These are phyloP conservation scores for Euphorbia lathyris DNA, from an alignment of 345 rosid species.

Conservation along the genomic window DNA sequence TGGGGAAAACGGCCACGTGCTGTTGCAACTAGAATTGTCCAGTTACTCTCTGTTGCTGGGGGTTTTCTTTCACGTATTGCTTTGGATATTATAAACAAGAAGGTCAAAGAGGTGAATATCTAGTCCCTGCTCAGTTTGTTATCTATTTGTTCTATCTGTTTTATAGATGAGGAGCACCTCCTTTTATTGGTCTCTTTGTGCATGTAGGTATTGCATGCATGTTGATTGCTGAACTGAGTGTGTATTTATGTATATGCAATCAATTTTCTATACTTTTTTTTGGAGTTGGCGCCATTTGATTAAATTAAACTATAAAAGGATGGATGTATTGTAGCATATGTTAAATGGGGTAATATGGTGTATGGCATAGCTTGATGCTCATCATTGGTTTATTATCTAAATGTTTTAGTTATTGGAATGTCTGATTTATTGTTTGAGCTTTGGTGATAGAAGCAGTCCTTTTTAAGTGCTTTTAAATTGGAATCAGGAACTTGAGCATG, in stretches of 20 bases:
- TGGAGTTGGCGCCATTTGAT: background rate
- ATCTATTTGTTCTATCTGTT: background rate
- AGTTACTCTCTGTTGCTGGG: slow-evolving; percentile 85
- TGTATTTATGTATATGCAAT: background rate
- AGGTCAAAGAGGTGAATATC: slow-evolving; percentile 71
- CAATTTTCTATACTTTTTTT: background rate
- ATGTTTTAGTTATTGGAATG: background rate
- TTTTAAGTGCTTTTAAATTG: background rate
- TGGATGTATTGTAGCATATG: background rate
- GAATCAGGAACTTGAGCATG: background rate
- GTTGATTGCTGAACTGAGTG: background rate
- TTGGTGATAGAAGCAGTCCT: background rate
- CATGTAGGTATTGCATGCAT: background rate
- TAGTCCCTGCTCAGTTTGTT: background rate
- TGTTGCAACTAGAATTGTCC: slow-evolving; percentile 77
- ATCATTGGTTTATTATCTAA: background rate
- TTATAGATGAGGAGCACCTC: background rate
- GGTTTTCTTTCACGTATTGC: slow-evolving; percentile 85
- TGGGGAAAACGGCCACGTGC: slow-evolving; percentile 99
- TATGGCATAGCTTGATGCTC: background rate
- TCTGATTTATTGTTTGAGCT: background rate
- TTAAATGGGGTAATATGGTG: background rate
- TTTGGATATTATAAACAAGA: slow-evolving; percentile 71
- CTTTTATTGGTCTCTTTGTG: too few species aligned
- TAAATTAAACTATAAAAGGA: background rate